A percentile compares a stretch with the other conserved stretches of the same genome.
Evolutionary conservation across 768 basidiomycete species (phyloP).

Genomic region (Tricholoma furcatifolium): DNA sequence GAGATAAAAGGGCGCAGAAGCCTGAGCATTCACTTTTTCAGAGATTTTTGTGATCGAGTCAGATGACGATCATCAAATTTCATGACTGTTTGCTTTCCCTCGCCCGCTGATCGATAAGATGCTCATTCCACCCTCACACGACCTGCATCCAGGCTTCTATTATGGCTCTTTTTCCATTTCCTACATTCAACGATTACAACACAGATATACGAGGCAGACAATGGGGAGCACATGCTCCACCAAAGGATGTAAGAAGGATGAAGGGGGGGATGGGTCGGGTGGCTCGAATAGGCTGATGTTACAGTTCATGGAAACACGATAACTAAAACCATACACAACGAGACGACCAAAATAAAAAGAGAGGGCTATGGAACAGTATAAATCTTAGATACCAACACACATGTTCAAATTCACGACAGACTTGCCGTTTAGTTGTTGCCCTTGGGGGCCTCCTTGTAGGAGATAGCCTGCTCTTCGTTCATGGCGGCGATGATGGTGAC

Average conservation of each 20-base stretch:
- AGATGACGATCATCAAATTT: conserved; percentile 9
- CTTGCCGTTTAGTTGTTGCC: conserved; percentile 29
- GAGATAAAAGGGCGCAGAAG: conserved; percentile 25
- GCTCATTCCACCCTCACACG: background rate
- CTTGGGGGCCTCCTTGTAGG: conserved; percentile 88
- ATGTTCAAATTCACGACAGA: background rate
- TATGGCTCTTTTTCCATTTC: conserved; percentile 20
- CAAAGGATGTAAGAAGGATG: conserved; percentile 11
- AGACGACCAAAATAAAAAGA: conserved; percentile 8
- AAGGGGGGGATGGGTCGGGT: conserved; percentile 11
- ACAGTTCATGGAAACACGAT: conserved; percentile 15
- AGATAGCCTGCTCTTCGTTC: conserved; percentile 89
- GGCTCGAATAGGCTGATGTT: conserved; percentile 23
- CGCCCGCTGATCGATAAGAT: background rate
- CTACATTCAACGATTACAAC: conserved; percentile 25
- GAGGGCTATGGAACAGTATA: background rate
- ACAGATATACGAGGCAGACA: conserved; percentile 18
- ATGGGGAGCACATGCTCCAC: conserved; percentile 14
- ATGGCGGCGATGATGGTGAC: conserved; percentile 89
- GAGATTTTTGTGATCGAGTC: conserved; percentile 17
- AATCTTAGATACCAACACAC: background rate
- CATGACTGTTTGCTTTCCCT: conserved; percentile 3
- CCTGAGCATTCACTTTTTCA: conserved; percentile 31
- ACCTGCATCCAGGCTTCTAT: conserved; percentile 1
- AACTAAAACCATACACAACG: conserved; percentile 21